These are phyloP conservation scores for Podaxis sp. DNA, from an alignment of 768 basidiomycete species.

Conservation along the genomic window DNA sequence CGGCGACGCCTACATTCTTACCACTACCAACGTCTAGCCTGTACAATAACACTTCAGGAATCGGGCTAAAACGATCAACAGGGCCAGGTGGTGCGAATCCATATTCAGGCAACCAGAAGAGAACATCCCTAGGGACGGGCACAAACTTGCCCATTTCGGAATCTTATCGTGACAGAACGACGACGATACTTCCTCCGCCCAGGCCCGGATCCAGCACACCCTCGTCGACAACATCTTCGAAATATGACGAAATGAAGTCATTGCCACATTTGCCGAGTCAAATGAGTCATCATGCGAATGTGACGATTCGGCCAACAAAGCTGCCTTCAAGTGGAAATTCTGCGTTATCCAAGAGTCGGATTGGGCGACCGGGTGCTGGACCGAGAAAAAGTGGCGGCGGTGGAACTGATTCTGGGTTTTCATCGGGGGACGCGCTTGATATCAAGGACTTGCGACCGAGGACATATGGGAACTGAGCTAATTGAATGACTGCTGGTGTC, in stretches of 20 bases:
- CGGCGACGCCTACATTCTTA: slow-evolving; percentile 73
- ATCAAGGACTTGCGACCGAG: slow-evolving; percentile 30
- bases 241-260: slow-evolving; percentile 32
- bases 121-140: slow-evolving; percentile 61
- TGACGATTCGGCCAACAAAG: slow-evolving; percentile 46
- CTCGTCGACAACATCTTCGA: slow-evolving; percentile 27
- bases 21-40: slow-evolving; percentile 61
- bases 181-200: slow-evolving; percentile 30
- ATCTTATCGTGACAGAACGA: slow-evolving; percentile 31
- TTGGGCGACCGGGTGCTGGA: slow-evolving; percentile 42
- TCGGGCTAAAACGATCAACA: slow-evolving; percentile 59
- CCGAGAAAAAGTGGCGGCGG: slow-evolving; percentile 26
- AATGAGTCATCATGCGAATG: slow-evolving; percentile 34
- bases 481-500: background rate
- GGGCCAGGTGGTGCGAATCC: slow-evolving; percentile 44
- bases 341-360: slow-evolving; percentile 47
- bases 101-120: slow-evolving; percentile 42
- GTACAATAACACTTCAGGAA: slow-evolving; percentile 38
- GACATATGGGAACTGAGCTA: slow-evolving; percentile 21
- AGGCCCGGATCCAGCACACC: slow-evolving; percentile 28
- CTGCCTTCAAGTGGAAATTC: slow-evolving; percentile 34
- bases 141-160: slow-evolving; percentile 30
- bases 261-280: slow-evolving; percentile 39
- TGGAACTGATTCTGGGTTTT: slow-evolving; percentile 2
- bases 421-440: slow-evolving; percentile 23